Evolutionary conservation across 108 stramenopile species (phyloP), one percentile per base, ranked within the genome.

Genomic region (Epithemia pelagica): DNA sequence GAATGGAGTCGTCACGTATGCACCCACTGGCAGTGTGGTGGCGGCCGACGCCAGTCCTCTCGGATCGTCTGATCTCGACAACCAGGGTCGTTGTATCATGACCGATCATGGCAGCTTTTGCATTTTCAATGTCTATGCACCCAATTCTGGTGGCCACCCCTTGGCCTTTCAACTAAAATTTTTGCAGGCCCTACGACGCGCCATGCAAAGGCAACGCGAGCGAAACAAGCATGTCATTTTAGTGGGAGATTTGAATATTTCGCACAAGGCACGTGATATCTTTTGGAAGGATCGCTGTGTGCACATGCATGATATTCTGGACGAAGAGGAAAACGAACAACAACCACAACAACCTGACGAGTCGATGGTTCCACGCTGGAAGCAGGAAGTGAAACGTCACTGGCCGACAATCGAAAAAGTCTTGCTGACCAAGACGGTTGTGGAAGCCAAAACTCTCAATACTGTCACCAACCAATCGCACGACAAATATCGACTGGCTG

Each of bases 121-220:
- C 0, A 29, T 96, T 7, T 95, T 95, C 65, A 96, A 96, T 78
- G 91, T 95, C 0, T 96, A 96, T 62, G 96, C 86, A n/a, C 96
- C 96, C 0, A 81, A 82, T 52, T 82, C 78, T 10, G 74, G 72
- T 23, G 78, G 74, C 30, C 72, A 76, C n/a, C 77, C 75, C 0
- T 46, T 89, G 46, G 60, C 74, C 27, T 76, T 78, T 63, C 88
- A 87, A 56, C 88, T 94, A 88, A 84, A 79, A 62, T 96, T 95
- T 70, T 76, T 92, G 28, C 74, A 85, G 62, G 92, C 89, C 0
- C 68, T 96, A 28, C 79, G 81, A 15, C 67, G 72, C 26, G 85
- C 89, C 0, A 93, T 95, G 87, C 61, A 72, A 32, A 55, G 58
- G 1, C 80, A 94, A 68, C 72, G 92, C 8, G 32, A 54, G 8